phyloP scores from a whole-genome alignment of 2,329 filamentous ascomycete species.

The Mycocentrospora acerina region DNA sequence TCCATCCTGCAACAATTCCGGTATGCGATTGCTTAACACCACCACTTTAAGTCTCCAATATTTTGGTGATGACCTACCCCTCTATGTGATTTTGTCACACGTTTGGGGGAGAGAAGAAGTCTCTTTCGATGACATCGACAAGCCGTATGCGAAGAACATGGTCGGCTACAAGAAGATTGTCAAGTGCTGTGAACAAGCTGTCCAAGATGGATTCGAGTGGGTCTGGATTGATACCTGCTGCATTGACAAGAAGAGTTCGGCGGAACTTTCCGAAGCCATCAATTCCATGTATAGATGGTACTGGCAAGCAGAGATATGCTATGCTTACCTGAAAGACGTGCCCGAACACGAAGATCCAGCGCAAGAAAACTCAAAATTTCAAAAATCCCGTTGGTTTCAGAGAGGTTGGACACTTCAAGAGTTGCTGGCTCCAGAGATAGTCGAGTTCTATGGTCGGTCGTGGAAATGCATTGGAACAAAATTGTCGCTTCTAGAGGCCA shows the following conservation, averaged over 20 bases:
- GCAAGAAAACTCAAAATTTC: neutral
- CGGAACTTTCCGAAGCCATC: slow-evolving; percentile 1
- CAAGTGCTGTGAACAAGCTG: neutral
- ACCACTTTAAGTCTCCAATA: neutral
- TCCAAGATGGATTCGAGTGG: slow-evolving; percentile 1
- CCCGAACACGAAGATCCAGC: neutral
- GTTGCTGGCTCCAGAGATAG: slow-evolving; percentile 6
- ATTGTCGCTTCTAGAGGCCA: neutral
- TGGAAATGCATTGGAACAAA: slow-evolving; percentile 5
- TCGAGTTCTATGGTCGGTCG: slow-evolving; percentile 5
- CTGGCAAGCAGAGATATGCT: neutral
- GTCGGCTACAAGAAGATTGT: neutral
- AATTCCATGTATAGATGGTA: slow-evolving; percentile 3
- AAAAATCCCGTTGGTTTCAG: neutral
- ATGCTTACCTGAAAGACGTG: neutral
- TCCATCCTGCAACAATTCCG: no score
- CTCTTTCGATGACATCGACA: neutral
- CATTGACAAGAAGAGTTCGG: slow-evolving; percentile 1
- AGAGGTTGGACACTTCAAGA: slow-evolving; percentile 1
- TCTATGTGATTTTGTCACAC: neutral
- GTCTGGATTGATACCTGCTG: slow-evolving; percentile 5
- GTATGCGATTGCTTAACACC: neutral
- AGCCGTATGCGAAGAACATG: neutral
- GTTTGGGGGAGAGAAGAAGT: neutral
- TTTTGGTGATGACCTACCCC: neutral